These are phyloP conservation scores for Yueomyces sinensis DNA, from an alignment of 805 yeast species.

Conservation along the genomic window DNA sequence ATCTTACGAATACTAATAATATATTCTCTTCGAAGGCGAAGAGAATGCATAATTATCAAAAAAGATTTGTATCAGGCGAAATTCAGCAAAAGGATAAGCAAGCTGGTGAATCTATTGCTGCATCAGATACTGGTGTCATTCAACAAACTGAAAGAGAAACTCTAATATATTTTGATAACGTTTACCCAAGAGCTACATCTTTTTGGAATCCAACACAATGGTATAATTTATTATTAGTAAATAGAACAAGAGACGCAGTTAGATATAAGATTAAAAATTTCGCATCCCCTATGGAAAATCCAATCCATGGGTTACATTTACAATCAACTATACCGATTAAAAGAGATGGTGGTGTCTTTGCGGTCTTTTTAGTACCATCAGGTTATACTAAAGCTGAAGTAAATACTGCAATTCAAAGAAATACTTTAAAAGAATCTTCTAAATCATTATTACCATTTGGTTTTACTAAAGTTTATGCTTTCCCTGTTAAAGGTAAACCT, in stretches of 20 bases:
- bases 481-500: slow-evolving; percentile 79
- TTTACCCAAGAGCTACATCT: slow-evolving; percentile 34
- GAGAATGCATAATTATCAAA: too few species aligned
- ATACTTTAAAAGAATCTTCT: slow-evolving; percentile 29
- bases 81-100: slow-evolving; percentile 32
- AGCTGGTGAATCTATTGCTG: slow-evolving; percentile 42
- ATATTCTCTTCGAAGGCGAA: too few species aligned
- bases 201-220: slow-evolving; percentile 35
- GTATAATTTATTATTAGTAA: slow-evolving; percentile 26
- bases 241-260: slow-evolving; percentile 27
- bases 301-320: slow-evolving; percentile 33
- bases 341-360: slow-evolving; percentile 92
- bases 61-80: slow-evolving; percentile 27
- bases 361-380: slow-evolving; percentile 53
- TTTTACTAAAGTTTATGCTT: slow-evolving; percentile 42
- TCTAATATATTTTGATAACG: slow-evolving; percentile 42
- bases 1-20: too few species aligned
- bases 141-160: slow-evolving; percentile 36
- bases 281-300: slow-evolving; percentile 26
- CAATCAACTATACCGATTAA: slow-evolving; percentile 53
- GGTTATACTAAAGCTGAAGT: slow-evolving; percentile 36
- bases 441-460: slow-evolving; percentile 26
- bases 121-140: slow-evolving; percentile 45
- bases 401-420: slow-evolving; percentile 36
- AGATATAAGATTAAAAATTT: slow-evolving; percentile 27